Base-by-base conservation (phyloP, 2,329 filamentous ascomycete species). In the Scedosporium aurantiacum region DNA sequence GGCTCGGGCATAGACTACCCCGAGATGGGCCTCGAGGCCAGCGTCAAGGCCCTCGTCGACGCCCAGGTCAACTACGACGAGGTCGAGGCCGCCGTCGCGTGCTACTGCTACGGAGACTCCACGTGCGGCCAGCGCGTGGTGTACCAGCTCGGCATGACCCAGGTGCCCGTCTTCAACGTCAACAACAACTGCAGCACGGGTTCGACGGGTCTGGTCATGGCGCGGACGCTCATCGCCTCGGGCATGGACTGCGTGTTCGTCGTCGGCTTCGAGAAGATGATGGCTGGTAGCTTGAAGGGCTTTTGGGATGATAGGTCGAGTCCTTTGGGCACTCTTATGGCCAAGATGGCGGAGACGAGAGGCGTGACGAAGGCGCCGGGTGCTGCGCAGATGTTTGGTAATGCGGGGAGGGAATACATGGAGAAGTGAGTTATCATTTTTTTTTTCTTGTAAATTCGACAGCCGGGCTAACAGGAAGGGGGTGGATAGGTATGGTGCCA, bases 181-280 rank as follows among this genome's bases (percentile, higher is more conserved):
- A 97, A 97, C 83, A 97, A 97, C 82, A 97, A 97, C 79, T 97
- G 93, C 81, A 90, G 90, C 3, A 97, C 93, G 0, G 94, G 93
- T n/a, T 91, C 88, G 4, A 96, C 93, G 0, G 94, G 93, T 7
- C 78, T 97, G 62, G 86, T 87, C 71, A 88, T 97, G 82, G 94
- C 83, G 1, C 81, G 91, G 40, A 90, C 87, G 60, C 81, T 95
- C 72, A 86, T 97, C 68, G 81, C 85, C 5, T 82, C 89, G 67
- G 92, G 92, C 27, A 89, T 91, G 1, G 90, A 96, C 74, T 96
- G 91, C 71, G 85, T 96, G 21, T 78, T 97, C 63, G 92, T 97
- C 1, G 85, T 97, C 21, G 94, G 93, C 3, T 97, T 97, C 69
- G 94, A 97, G 81, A 97, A 97, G 84, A 97, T 97, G 93, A 92